These are phyloP conservation scores for Tephrocybe rancida DNA, from an alignment of 768 basidiomycete species.

Conservation along the genomic window DNA sequence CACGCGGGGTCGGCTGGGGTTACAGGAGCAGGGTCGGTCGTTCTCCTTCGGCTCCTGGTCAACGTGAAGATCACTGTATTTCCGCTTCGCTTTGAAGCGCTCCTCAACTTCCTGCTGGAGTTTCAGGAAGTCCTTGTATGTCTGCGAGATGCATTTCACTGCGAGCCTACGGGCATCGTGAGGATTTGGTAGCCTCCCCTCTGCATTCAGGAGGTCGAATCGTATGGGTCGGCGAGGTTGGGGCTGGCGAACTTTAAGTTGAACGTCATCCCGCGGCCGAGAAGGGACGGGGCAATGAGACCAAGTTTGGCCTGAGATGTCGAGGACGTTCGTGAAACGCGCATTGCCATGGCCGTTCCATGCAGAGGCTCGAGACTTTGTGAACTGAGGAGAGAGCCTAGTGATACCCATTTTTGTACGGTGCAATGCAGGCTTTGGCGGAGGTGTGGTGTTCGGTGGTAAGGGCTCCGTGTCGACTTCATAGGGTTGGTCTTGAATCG, in stretches of 20 bases:
- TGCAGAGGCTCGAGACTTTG: no score
- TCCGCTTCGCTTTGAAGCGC: background rate
- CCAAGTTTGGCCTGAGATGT: background rate
- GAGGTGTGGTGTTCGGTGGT: slow-evolving; percentile 1
- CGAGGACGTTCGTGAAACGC: background rate
- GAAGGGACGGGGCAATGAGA: background rate
- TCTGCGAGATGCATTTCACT: background rate
- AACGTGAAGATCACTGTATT: no score
- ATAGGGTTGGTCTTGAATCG: background rate
- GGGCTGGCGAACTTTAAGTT: background rate
- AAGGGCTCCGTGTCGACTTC: slow-evolving; percentile 8
- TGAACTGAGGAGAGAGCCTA: background rate
- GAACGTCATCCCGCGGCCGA: background rate
- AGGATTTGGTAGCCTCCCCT: background rate
- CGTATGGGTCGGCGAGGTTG: background rate
- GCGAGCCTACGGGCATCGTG: background rate
- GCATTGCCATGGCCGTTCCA: background rate
- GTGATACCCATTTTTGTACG: background rate
- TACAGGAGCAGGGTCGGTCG: no score
- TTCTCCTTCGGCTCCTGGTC: no score
- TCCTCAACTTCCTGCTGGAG: background rate
- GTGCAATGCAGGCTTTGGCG: background rate
- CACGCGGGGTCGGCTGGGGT: no score
- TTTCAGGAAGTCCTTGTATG: background rate
- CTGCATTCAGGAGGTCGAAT: background rate